A percentile compares a stretch with the other conserved stretches of the same genome.
phyloP scores from a whole-genome alignment of 768 basidiomycete genomes.

The Butyriboletus loyo region DNA sequence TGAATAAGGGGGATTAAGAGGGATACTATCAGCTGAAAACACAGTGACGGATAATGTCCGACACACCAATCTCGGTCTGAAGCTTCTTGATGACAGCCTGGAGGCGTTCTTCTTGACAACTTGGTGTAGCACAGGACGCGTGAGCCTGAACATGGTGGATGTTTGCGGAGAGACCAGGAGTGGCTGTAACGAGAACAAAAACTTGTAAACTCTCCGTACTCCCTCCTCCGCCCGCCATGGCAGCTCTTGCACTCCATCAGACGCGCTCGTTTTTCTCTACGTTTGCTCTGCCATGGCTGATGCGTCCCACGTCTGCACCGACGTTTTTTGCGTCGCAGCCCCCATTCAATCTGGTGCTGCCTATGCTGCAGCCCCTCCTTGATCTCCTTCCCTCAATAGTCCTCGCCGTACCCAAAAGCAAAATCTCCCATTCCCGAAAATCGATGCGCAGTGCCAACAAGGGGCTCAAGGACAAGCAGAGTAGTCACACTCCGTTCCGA shows the following conservation, averaged over 20 bases:
- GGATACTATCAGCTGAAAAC: slow-evolving; percentile 6
- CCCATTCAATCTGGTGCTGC: slow-evolving; percentile 36
- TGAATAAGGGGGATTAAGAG: slow-evolving; percentile 30
- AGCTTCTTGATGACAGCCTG: slow-evolving; percentile 49
- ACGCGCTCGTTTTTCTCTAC: slow-evolving; percentile 27
- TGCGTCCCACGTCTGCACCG: slow-evolving; percentile 14
- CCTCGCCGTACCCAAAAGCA: slow-evolving; percentile 92
- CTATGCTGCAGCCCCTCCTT: slow-evolving; percentile 44
- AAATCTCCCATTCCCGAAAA: slow-evolving; percentile 90
- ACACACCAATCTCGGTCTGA: slow-evolving; percentile 57
- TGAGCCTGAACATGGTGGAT: slow-evolving; percentile 68
- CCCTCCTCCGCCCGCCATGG: slow-evolving; percentile 32
- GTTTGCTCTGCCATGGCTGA: slow-evolving; percentile 26
- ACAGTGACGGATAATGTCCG: neutral
- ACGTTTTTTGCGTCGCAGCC: slow-evolving; percentile 23
- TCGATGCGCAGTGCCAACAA: slow-evolving; percentile 95
- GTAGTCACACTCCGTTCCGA: slow-evolving; percentile 38
- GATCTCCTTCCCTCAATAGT: slow-evolving; percentile 87
- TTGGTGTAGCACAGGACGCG: slow-evolving; percentile 65
- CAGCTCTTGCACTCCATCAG: slow-evolving; percentile 37
- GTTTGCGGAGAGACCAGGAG: slow-evolving; percentile 15
- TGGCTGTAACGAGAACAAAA: slow-evolving; percentile 2
- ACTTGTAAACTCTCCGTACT: neutral
- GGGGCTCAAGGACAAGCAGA: slow-evolving; percentile 90
- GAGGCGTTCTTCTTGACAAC: slow-evolving; percentile 57